Evolutionary conservation across 2,329 filamentous ascomycete genomes (phyloP), one percentile per base, ranked within the genome.

Genomic region (Botrytis porri): DNA sequence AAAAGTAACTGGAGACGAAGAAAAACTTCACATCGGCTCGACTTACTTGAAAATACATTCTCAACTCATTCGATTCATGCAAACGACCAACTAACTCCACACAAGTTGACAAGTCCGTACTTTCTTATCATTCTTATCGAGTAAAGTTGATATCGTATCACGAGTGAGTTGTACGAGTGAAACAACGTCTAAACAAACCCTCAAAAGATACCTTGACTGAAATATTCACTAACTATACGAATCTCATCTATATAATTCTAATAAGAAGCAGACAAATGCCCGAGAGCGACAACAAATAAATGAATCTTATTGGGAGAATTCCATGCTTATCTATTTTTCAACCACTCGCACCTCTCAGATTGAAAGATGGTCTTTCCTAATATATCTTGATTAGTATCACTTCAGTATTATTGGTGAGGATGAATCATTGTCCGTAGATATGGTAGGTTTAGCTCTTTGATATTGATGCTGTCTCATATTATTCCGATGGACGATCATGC

Each of bases 1-100:
- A 67, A 32, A 29, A 62, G 67, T 43, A 70, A 48, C 39, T 70
- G 67, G 67, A 70, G 29, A 62, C 67, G 67, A 62, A 62, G 25
- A n/a, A 61, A 43, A 45, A 48, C 54, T 45, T 59, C 16, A 32
- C 12, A n/a, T 45, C 67, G 54, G 7, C 29, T 70, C 20, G 41
- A 32, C 67, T 70, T 48, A 70, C 54, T 59, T 20, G 67, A 20
- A 48, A 62, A 5, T 45, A n/a, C n/a, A 16, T 45, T 64, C 16
- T 45, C n/a, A 45, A 64, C 35, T 3, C n/a, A 18, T 41, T 43
- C 18, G 10, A 60, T 22, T 61, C 25, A 43, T 48, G 37, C 67
- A 41, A 57, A 57, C 51, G 6, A 16, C 51, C 51, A 29, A 8
- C 51, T 54, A 51, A 51, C 12, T 16, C 48, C 48, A 51, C 48